Evolutionary conservation across 2,329 filamentous ascomycete species (phyloP), one percentile per base, ranked within the genome.

Genomic region (Microcyclosporella mali): DNA sequence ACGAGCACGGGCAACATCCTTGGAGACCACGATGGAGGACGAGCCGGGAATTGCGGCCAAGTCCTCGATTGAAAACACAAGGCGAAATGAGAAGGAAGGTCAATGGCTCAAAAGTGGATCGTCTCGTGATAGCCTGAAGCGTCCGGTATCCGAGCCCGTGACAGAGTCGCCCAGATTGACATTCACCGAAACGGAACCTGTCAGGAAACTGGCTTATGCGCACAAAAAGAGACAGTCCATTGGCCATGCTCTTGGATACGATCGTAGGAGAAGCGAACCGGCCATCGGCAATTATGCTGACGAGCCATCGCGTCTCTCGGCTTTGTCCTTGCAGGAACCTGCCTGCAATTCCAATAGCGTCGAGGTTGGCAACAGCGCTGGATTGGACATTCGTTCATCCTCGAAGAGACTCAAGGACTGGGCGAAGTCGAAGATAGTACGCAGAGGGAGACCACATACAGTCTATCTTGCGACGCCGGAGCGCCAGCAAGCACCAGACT

Each of bases 401-500:
- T 53, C 57, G 59, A 88, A 86, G 67, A 85, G 82, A 60, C 82
- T 89, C 48, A 86, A 84, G 57, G 72, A 73, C 6, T 84, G 81
- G 80, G 79, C 78, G 14, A 78, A 77, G 7, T 60, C 60, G 3
- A 61, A 62, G 43, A 68, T 88, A 6, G 77, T 78, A 12, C 70
- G 71, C 3, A 48, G 37, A 35, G 17, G 41, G 18, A 43, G 42
- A 35, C 46, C 45, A 17, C 44, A 46, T n/a, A 48, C 43, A 7
- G 49, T 46, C 27, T 35, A 38, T 21, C 37, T 47, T 12, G 21
- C 33, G 11, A 33, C 45, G 14, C 19, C 38, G 11, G 16, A 27
- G 4, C 35, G 38, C 6, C 14, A 16, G 25, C 40, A 18, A 14
- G 27, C 32, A 11, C 25, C 32, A 7, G 21, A 35, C 14, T 36